Evolutionary conservation across 495 filamentous ascomycete species (phyloP).

Genomic region (Penicillium nucicola): DNA sequence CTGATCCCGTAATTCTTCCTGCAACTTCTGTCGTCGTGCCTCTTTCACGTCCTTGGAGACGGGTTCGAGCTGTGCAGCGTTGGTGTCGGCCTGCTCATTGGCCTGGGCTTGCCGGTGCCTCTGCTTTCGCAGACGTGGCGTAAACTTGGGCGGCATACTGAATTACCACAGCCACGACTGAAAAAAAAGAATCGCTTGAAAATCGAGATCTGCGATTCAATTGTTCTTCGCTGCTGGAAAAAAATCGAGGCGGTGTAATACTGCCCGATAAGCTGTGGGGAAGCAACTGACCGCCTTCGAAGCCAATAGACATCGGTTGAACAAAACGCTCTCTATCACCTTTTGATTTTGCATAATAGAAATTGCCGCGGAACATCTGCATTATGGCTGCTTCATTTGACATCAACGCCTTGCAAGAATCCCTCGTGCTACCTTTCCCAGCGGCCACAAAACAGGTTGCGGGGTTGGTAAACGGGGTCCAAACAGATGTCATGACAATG

Average conservation of each 20-base stretch:
- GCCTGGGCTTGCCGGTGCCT: slow-evolving; percentile 41
- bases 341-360: background rate
- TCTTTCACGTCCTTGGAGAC: slow-evolving; percentile 64
- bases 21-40: slow-evolving; percentile 64
- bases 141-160: slow-evolving; percentile 69
- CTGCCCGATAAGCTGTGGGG: slow-evolving; percentile 21
- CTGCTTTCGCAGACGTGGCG: slow-evolving; percentile 78
- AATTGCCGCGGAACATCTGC: background rate
- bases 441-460: slow-evolving; percentile 64
- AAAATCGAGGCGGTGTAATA: slow-evolving; percentile 28
- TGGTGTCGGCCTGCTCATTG: slow-evolving; percentile 56
- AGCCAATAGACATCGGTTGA: slow-evolving; percentile 5
- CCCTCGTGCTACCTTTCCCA: slow-evolving; percentile 63
- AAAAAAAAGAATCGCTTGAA: slow-evolving; percentile 12
- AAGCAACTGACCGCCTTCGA: slow-evolving; percentile 11
- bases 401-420: slow-evolving; percentile 30
- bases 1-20: slow-evolving; percentile 55
- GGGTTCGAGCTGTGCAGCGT: slow-evolving; percentile 68
- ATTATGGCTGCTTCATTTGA: slow-evolving; percentile 28
- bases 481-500: slow-evolving; percentile 67
- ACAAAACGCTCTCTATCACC: background rate
- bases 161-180: slow-evolving; percentile 11
- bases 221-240: slow-evolving; percentile 21
- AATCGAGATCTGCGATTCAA: background rate
- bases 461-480: slow-evolving; percentile 59